Evolutionary conservation across 1,284 basidiomycete species (phyloP).

Genomic region (Ganoderma resinaceum): DNA sequence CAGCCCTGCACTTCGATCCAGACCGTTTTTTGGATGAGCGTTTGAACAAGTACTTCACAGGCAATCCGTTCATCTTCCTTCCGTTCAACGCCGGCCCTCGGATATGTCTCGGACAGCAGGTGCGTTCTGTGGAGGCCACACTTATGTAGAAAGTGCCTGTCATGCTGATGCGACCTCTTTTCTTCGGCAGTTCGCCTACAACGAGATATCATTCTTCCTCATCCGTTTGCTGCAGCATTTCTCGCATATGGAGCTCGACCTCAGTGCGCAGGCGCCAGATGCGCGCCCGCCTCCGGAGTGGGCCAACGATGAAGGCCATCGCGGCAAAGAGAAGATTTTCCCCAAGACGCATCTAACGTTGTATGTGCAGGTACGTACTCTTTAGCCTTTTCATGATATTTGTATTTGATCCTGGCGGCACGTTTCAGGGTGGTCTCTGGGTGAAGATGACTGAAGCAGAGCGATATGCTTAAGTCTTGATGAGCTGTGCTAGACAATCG

Average conservation of each 20-base stretch:
- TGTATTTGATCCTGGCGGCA: not conserved
- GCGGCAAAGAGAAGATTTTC: slow-evolving; percentile 28
- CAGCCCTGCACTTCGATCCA: slow-evolving; percentile 62
- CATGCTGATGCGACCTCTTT: not conserved
- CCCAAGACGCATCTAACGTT: slow-evolving; percentile 31
- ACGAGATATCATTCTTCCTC: slow-evolving; percentile 13
- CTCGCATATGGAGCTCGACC: slow-evolving; percentile 8
- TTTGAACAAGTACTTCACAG: slow-evolving; percentile 54
- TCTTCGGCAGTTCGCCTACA: slow-evolving; percentile 9
- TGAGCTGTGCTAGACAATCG: not conserved
- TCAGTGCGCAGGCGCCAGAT: slow-evolving; percentile 26
- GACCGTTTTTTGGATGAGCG: slow-evolving; percentile 65
- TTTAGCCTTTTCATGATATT: not conserved
- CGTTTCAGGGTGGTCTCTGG: slow-evolving; percentile 38
- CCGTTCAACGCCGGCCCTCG: slow-evolving; percentile 68
- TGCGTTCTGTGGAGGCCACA: slow-evolving; percentile 20
- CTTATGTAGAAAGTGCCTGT: not conserved
- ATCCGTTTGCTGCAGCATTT: slow-evolving; percentile 10
- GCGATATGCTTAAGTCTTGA: not conserved
- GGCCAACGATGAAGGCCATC: slow-evolving; percentile 26
- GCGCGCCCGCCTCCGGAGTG: slow-evolving; percentile 28
- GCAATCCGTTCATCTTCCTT: slow-evolving; percentile 66
- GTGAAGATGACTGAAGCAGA: slow-evolving; percentile 37
- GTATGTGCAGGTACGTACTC: slow-evolving; percentile 22
- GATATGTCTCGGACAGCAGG: slow-evolving; percentile 68